phyloP scores from a whole-genome alignment of 352 stramenopile species.

The Globisporangium irregulare region DNA sequence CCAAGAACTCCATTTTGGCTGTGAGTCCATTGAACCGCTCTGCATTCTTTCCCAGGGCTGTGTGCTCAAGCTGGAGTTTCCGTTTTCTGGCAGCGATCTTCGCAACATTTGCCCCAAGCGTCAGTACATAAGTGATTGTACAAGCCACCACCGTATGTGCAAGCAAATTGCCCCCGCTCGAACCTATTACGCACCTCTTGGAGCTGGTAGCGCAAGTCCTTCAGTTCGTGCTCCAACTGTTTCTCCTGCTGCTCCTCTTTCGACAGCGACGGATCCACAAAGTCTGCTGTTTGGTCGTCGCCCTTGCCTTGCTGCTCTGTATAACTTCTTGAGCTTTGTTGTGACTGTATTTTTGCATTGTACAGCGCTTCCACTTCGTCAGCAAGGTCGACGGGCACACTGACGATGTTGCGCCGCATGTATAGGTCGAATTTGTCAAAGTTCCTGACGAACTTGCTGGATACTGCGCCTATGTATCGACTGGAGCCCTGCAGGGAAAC shows the following conservation, averaged over 20 bases:
- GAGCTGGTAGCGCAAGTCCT: neutral
- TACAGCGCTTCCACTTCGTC: conserved; percentile 43
- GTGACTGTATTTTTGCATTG: conserved; percentile 23
- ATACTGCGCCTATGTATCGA: conserved; percentile 61
- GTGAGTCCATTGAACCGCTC: conserved; percentile 36
- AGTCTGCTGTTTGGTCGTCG: neutral
- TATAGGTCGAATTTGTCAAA: conserved; percentile 86
- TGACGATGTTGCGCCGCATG: conserved; percentile 71
- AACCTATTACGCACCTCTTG: neutral
- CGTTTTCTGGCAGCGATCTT: neutral
- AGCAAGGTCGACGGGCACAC: conserved; percentile 39
- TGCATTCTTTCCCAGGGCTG: conserved; percentile 27
- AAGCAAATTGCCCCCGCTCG: neutral
- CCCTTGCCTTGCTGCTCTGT: conserved; percentile 21
- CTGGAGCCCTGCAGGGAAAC: conserved; percentile 31
- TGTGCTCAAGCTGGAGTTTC: conserved; percentile 27
- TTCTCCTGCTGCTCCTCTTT: neutral
- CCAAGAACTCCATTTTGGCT: conserved; percentile 43
- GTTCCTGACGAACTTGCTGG: conserved; percentile 70
- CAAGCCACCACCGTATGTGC: neutral
- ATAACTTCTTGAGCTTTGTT: neutral
- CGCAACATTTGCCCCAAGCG: no score
- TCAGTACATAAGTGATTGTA: no score
- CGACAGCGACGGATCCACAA: neutral
- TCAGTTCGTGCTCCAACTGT: neutral